Percentiles rank a stretch among this genome's conserved stretches.
Evolutionary conservation across 768 basidiomycete genomes (phyloP).

Genomic region (Hericium rajendrae): DNA sequence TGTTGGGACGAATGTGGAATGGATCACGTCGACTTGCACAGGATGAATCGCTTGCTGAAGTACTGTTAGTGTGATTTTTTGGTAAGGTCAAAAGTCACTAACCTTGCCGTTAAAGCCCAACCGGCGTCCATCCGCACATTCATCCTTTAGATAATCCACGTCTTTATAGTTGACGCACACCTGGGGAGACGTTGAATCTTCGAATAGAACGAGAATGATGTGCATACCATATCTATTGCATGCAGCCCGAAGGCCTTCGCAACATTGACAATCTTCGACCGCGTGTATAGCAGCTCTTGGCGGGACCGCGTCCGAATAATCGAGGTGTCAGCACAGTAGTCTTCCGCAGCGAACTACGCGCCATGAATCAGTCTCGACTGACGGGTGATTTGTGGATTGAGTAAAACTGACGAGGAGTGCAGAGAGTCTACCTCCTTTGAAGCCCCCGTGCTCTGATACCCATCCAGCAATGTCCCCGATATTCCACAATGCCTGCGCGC

Average conservation of each 20-base stretch:
- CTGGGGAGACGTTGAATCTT: slow-evolving; percentile 25
- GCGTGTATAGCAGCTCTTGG: slow-evolving; percentile 71
- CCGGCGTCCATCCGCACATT: slow-evolving; percentile 68
- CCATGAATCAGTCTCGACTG: background rate
- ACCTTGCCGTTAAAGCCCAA: slow-evolving; percentile 93
- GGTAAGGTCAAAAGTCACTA: background rate
- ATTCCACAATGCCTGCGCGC: slow-evolving; percentile 60
- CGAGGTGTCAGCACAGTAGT: slow-evolving; percentile 86
- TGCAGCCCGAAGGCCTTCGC: slow-evolving; percentile 79
- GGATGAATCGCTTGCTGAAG: slow-evolving; percentile 92
- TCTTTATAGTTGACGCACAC: slow-evolving; percentile 88
- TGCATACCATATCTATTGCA: slow-evolving; percentile 80
- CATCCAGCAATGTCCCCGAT: slow-evolving; percentile 64
- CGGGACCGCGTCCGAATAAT: slow-evolving; percentile 70
- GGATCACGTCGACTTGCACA: slow-evolving; percentile 66
- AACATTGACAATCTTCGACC: slow-evolving; percentile 70
- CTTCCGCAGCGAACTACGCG: slow-evolving; percentile 84
- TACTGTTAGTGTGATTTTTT: background rate
- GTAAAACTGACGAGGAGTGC: slow-evolving; percentile 52
- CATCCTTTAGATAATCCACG: slow-evolving; percentile 50
- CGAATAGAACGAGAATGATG: background rate
- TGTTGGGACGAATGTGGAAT: slow-evolving; percentile 71
- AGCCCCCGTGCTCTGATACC: slow-evolving; percentile 37
- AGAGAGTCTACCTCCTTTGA: slow-evolving; percentile 42
- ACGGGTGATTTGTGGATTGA: background rate